These are phyloP conservation scores for Fusarium gaditjirri DNA, from an alignment of 2,329 filamentous ascomycete genomes.

Conservation along the genomic window DNA sequence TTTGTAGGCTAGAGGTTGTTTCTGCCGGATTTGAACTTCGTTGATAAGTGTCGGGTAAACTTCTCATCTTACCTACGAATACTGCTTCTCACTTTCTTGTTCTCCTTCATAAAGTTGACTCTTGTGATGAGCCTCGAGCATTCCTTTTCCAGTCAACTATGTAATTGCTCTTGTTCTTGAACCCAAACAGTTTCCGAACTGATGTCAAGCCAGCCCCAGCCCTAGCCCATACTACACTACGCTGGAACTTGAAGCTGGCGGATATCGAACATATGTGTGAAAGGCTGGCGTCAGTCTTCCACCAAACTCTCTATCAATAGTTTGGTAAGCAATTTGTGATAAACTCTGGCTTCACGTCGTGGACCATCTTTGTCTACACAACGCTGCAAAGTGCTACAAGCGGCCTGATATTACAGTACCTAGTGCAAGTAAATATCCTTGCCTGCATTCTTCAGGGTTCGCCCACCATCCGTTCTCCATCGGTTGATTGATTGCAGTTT, in stretches of 20 bases:
- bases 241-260: neutral
- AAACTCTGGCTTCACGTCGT: conserved; percentile 19
- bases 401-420: conserved; percentile 20
- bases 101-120: neutral
- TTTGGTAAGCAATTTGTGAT: neutral
- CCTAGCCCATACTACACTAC: neutral
- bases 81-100: neutral
- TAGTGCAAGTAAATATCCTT: conserved; percentile 38
- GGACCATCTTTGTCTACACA: conserved; percentile 18
- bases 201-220: neutral
- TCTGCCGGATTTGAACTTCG: neutral
- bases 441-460: conserved; percentile 38
- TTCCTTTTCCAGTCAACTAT: neutral
- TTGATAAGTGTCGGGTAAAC: neutral
- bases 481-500: neutral
- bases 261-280: neutral
- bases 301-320: neutral
- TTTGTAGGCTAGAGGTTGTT: neutral
- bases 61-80: neutral
- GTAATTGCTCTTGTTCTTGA: neutral
- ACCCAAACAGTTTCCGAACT: neutral
- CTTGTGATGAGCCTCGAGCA: neutral
- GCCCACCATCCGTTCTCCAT: conserved; percentile 19
- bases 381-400: conserved; percentile 41
- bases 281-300: neutral